Evolutionary conservation across 768 basidiomycete species (phyloP).

Genomic region (Dentipellis sp.): DNA sequence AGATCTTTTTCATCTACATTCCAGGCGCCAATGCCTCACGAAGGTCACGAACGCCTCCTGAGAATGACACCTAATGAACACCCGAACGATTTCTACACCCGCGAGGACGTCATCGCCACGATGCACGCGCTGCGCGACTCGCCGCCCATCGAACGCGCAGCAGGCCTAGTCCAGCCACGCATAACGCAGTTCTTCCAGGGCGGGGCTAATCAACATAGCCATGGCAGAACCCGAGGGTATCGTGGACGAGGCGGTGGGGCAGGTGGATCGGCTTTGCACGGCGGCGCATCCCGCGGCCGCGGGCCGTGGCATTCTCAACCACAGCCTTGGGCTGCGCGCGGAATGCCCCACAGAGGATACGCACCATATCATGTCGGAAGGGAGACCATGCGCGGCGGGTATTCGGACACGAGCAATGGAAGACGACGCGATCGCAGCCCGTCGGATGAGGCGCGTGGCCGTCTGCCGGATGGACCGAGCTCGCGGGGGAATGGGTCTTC

Average conservation of each 20-base stretch:
- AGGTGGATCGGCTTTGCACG: not conserved
- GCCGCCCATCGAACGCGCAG: constrained; percentile 3
- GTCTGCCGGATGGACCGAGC: not conserved
- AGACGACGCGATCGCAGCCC: not conserved
- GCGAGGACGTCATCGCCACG: constrained; percentile 40
- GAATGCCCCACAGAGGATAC: not conserved
- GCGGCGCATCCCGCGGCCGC: not conserved
- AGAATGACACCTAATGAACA: constrained; percentile 27
- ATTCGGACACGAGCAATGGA: not conserved
- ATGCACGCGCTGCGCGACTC: constrained; percentile 42
- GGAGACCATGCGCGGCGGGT: not conserved
- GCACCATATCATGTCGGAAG: not conserved
- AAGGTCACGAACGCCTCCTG: constrained; percentile 59
- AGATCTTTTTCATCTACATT: constrained; percentile 57
- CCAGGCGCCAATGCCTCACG: constrained; percentile 40
- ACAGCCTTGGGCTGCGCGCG: not conserved
- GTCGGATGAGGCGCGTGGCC: not conserved
- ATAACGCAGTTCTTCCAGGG: constrained; percentile 4
- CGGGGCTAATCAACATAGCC: not conserved
- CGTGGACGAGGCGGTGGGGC: not conserved
- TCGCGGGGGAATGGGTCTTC: constrained; percentile 6
- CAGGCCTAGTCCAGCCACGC: constrained; percentile 1
- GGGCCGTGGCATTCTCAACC: not conserved
- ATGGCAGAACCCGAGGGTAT: not conserved
- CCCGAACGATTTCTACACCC: constrained; percentile 37